Conservation (phyloP, 352 stramenopile genomes). For the Phytophthora lateralis region DNA sequence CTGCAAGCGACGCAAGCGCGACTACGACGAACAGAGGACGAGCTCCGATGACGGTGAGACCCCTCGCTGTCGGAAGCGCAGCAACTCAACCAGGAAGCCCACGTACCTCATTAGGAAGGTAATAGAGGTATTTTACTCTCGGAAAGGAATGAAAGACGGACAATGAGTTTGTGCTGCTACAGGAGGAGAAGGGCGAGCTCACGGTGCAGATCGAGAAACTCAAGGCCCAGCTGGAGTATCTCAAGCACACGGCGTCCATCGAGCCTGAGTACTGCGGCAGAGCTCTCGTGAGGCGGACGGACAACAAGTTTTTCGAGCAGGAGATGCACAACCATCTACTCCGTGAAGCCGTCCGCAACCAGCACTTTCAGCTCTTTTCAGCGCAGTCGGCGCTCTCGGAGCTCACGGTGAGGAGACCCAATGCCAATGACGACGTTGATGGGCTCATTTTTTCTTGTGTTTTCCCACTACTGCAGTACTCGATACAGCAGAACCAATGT, state of each 20-base stretch:
- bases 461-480: slow-evolving; percentile 18
- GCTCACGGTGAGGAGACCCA: slow-evolving; percentile 28
- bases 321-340: slow-evolving; percentile 54
- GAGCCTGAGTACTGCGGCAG: slow-evolving; percentile 25
- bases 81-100: slow-evolving; percentile 38
- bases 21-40: slow-evolving; percentile 19
- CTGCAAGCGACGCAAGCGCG: slow-evolving; percentile 13
- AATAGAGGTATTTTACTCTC: background rate
- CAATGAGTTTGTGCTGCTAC: background rate
- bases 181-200: slow-evolving; percentile 52
- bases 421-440: background rate
- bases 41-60: slow-evolving; percentile 23
- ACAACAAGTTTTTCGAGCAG: slow-evolving; percentile 38
- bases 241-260: slow-evolving; percentile 26
- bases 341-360: slow-evolving; percentile 49
- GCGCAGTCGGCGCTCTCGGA: slow-evolving; percentile 54
- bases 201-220: slow-evolving; percentile 44
- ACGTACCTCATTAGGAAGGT: slow-evolving; percentile 59
- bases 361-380: slow-evolving; percentile 50
- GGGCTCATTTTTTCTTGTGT: slow-evolving; percentile 1
- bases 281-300: slow-evolving; percentile 19
- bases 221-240: slow-evolving; percentile 42
- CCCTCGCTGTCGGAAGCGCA: slow-evolving; percentile 26
- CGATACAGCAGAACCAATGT: slow-evolving; percentile 36
- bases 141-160: too few species aligned